phyloP scores from a whole-genome alignment of 176 grass and related monocot genomes.

The Oropetium thomaeum region DNA sequence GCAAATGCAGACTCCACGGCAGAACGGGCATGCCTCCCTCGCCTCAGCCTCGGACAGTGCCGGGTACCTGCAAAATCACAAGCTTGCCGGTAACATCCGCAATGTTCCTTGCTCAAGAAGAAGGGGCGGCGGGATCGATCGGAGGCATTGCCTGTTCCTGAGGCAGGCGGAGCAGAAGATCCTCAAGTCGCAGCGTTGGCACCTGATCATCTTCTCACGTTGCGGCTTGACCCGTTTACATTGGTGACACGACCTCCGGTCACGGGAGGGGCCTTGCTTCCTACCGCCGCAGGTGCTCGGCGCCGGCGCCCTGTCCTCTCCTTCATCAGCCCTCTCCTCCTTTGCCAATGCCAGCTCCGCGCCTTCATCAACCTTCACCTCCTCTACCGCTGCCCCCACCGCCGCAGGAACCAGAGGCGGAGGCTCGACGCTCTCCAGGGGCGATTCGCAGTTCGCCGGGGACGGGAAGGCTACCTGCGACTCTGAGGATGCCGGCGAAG shows the following conservation, averaged over 20 bases:
- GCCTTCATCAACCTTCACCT: background rate
- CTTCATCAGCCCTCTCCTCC: background rate
- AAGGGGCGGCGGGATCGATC: background rate
- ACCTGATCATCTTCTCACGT: constrained; percentile 21
- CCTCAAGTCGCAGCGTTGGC: constrained; percentile 7
- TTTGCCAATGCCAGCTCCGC: background rate
- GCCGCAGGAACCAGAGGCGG: background rate
- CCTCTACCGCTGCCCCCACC: background rate
- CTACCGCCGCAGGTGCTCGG: background rate
- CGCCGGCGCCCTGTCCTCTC: background rate
- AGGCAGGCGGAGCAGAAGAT: constrained; percentile 39
- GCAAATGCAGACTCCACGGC: constrained; percentile 35
- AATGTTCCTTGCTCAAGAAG: background rate
- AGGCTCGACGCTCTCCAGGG: background rate
- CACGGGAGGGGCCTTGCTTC: background rate
- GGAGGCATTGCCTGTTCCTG: background rate
- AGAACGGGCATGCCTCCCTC: constrained; percentile 31
- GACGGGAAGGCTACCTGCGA: background rate
- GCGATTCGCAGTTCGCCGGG: background rate
- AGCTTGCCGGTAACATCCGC: background rate
- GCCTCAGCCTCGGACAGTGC: constrained; percentile 2
- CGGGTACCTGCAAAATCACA: constrained; percentile 41
- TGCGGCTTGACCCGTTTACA: background rate
- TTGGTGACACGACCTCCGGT: constrained; percentile 34
- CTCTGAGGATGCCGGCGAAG: background rate